These are phyloP conservation scores for Talaromyces rugulosus DNA, from an alignment of 2,329 filamentous ascomycete genomes.

Conservation along the genomic window DNA sequence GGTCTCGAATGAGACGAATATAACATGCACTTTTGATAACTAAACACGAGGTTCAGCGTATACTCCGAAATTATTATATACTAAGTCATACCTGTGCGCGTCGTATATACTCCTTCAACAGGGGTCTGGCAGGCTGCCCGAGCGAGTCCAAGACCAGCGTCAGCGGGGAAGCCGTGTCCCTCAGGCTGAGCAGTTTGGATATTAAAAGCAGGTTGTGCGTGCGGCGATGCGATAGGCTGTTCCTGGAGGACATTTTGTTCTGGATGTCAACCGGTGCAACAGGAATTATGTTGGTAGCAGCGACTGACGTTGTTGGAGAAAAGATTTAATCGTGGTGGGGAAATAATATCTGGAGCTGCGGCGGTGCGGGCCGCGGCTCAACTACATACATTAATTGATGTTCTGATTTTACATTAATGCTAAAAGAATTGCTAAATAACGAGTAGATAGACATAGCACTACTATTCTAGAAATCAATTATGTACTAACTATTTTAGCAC, in stretches of 20 bases:
- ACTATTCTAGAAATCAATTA: too few species aligned
- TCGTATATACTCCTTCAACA: conserved; percentile 69
- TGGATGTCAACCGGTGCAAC: not conserved
- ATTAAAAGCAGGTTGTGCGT: conserved; percentile 82
- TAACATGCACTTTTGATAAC: conserved; percentile 61
- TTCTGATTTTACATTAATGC: too few species aligned
- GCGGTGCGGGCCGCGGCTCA: not conserved
- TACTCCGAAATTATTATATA: not conserved
- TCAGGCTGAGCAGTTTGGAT: conserved; percentile 72
- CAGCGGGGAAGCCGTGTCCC: conserved; percentile 78
- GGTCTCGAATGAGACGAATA: conserved; percentile 76
- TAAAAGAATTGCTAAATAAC: too few species aligned
- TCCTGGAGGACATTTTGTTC: conserved; percentile 30
- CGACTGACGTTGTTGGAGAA: not conserved
- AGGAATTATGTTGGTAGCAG: too few species aligned
- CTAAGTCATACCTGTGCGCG: conserved; percentile 62
- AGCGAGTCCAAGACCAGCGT: conserved; percentile 81
- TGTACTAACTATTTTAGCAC: too few species aligned
- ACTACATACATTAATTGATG: not conserved
- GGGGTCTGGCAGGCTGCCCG: conserved; percentile 69
- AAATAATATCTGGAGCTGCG: not conserved
- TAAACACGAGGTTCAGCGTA: conserved; percentile 13
- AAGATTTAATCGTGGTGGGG: not conserved
- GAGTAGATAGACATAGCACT: not conserved
- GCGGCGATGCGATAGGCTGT: conserved; percentile 57